phyloP scores from a whole-genome alignment of 306 rosid genomes.

The Fagus sylvatica region DNA sequence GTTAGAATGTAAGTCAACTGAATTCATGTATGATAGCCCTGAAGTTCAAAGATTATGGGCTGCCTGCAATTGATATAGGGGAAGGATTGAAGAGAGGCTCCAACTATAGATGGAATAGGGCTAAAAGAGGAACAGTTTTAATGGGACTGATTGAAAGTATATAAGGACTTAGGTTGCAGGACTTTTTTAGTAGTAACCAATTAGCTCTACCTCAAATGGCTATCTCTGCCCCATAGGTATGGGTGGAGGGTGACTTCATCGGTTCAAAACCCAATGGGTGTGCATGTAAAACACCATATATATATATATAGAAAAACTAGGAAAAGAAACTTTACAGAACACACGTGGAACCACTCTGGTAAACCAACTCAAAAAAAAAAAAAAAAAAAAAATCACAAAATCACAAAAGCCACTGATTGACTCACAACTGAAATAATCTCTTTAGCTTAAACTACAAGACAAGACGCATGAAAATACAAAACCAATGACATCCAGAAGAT shows the following conservation, averaged over 20 bases:
- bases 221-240: no score
- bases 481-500: background rate
- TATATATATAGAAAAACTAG: background rate
- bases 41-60: background rate
- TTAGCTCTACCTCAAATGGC: no score
- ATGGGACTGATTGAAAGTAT: background rate
- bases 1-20: background rate
- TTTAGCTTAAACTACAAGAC: background rate
- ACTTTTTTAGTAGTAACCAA: background rate
- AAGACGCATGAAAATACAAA: background rate
- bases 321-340: background rate
- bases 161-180: background rate
- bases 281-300: no score
- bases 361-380: background rate
- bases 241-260: no score
- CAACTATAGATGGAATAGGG: background rate
- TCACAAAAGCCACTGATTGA: background rate
- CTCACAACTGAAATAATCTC: background rate
- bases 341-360: background rate
- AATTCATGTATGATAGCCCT: background rate
- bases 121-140: background rate
- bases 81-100: background rate
- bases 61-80: background rate
- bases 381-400: background rate
- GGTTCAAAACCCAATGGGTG: no score